Percentiles rank a stretch among this genome's conserved stretches.
Evolutionary conservation across 164 flowering plant species (phyloP).

Genomic region (Amborella trichopoda): DNA sequence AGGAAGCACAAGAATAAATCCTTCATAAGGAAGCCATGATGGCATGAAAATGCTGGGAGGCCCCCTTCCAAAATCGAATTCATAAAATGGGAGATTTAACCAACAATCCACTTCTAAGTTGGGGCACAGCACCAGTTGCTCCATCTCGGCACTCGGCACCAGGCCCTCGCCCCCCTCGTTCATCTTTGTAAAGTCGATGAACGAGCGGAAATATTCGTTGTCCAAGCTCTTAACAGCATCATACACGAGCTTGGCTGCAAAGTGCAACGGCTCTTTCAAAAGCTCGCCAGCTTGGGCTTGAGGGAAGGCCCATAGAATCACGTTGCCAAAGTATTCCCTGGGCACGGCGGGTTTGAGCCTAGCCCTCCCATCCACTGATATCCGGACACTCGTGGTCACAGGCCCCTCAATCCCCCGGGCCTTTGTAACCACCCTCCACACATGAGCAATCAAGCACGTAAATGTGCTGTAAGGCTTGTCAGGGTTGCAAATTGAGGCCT

Average conservation of each 20-base stretch:
- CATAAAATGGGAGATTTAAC: conserved; percentile 23
- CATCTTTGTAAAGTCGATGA: conserved; percentile 15
- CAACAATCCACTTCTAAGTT: conserved; percentile 25
- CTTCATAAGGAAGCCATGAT: conserved; percentile 19
- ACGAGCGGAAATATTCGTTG: conserved; percentile 20
- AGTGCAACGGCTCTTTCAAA: conserved; percentile 6
- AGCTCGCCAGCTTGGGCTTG: conserved; percentile 18
- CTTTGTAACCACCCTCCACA: conserved; percentile 8
- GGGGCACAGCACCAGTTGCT: conserved; percentile 4
- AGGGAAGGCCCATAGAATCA: conserved; percentile 22
- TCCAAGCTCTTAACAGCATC: conserved; percentile 17
- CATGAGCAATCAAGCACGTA: conserved; percentile 6
- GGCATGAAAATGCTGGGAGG: conserved; percentile 21
- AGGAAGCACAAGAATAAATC: conserved; percentile 20
- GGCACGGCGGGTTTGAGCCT: conserved; percentile 5
- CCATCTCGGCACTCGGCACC: conserved; percentile 13
- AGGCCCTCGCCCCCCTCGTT: conserved; percentile 14
- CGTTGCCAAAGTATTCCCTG: conserved; percentile 3
- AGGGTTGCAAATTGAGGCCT: neutral
- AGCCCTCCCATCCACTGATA: conserved; percentile 9
- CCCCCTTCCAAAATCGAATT: conserved; percentile 25
- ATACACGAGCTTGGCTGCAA: conserved; percentile 19
- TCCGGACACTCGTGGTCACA: neutral
- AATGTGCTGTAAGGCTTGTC: conserved; percentile 4
- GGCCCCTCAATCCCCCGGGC: conserved; percentile 3